phyloP scores from a whole-genome alignment of 2,329 filamentous ascomycete genomes.

The Didymella pinodella region DNA sequence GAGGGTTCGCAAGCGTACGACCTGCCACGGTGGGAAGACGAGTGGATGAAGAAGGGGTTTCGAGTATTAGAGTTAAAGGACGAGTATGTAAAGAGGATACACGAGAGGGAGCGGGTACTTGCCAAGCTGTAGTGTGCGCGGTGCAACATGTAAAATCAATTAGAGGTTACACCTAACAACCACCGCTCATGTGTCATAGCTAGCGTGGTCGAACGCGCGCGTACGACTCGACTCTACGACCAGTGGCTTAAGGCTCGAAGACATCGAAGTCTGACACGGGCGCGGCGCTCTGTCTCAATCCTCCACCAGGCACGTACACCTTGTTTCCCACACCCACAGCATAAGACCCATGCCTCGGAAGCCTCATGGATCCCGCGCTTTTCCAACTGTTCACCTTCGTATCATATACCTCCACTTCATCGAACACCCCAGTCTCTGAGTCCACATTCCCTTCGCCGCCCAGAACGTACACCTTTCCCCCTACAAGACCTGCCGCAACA shows the following conservation, averaged over 20 bases:
- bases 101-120: neutral
- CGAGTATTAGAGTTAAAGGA: constrained; percentile 16
- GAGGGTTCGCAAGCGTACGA: constrained; percentile 16
- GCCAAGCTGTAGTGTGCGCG: constrained; percentile 2
- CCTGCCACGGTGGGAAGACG: constrained; percentile 5
- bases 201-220: too few species aligned
- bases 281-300: constrained; percentile 24
- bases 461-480: constrained; percentile 36
- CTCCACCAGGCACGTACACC: constrained; percentile 40
- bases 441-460: constrained; percentile 24
- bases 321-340: constrained; percentile 31
- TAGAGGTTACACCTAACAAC: neutral
- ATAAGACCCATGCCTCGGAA: constrained; percentile 39
- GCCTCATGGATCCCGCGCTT: constrained; percentile 25
- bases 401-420: constrained; percentile 9
- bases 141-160: neutral
- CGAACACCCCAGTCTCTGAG: constrained; percentile 1
- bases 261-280: constrained; percentile 31
- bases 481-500: constrained; percentile 29
- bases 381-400: constrained; percentile 28
- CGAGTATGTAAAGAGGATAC: constrained; percentile 9
- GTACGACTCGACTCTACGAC: neutral
- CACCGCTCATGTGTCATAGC: neutral
- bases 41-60: constrained; percentile 9
- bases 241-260: constrained; percentile 12